These are phyloP conservation scores for Tulasnella sp. DNA, from an alignment of 768 basidiomycete species.

Conservation along the genomic window DNA sequence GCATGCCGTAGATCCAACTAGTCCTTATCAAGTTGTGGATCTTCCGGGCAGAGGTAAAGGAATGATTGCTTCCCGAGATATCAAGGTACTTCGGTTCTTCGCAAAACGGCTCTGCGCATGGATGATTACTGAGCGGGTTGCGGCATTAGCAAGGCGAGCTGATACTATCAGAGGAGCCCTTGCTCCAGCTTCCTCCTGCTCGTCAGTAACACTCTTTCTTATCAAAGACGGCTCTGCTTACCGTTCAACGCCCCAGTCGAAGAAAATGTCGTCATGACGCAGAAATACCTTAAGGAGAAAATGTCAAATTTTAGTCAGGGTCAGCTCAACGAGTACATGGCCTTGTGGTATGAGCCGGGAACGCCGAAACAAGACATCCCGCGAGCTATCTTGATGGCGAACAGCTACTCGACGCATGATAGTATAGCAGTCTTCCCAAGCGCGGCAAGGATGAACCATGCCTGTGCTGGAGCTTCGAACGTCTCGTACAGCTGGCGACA, in stretches of 20 bases:
- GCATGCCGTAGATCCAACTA: neutral
- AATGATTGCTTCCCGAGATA: neutral
- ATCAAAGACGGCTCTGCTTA: neutral
- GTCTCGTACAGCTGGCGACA: constrained; percentile 40
- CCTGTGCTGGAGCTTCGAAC: constrained; percentile 56
- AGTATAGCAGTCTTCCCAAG: constrained; percentile 45
- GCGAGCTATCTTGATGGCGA: neutral
- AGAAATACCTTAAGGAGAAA: neutral
- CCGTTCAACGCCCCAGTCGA: neutral
- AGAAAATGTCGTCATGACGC: neutral
- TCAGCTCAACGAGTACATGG: neutral
- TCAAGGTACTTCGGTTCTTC: neutral
- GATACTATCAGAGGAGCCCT: neutral
- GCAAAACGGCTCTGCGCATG: neutral
- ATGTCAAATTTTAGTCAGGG: neutral
- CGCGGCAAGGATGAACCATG: constrained; percentile 61
- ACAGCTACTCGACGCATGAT: neutral
- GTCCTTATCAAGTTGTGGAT: neutral
- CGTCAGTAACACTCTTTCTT: neutral
- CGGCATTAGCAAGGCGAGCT: neutral
- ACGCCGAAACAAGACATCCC: neutral
- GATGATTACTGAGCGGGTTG: neutral
- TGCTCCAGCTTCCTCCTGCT: neutral
- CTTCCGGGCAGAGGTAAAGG: neutral
- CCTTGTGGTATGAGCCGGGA: neutral